Base-by-base conservation (phyloP, 2,329 filamentous ascomycete species). In the Pseudopyricularia cyperi region DNA sequence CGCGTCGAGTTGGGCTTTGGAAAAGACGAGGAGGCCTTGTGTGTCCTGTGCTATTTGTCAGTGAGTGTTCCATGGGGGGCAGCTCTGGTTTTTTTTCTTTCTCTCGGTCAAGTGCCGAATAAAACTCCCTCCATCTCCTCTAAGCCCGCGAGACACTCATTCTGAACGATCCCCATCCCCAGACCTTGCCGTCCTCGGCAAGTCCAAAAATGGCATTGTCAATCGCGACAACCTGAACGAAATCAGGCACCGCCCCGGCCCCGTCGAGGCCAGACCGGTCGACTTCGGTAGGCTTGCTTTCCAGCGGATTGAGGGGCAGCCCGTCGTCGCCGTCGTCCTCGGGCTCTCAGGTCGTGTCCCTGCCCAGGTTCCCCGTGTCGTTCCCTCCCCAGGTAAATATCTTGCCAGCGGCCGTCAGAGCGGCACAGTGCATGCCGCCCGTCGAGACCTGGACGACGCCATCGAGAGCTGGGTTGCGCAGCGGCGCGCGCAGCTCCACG, bases 351-450 rank as follows among this genome's bases (percentile, higher is more conserved):
- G 68, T 65, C 2, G 80, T 83, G 56, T 80, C 73, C 58, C 82
- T 71, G 32, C 82, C 82, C 48, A 86, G 71, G 12, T 82, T 80
- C 53, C 79, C 79, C 57, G 82, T 75, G 61, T 86, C 82, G 61
- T 85, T 85, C 53, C 85, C 82, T 54, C 82, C 82, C 82, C 82
- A 86, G 22, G 80, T 83, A 49, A 82, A 68, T 57, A 86, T 79
- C 62, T 77, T 76, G 65, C 82, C 82, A 62, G 85, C 79, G 57
- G 78, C 71, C 26, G 82, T 85, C 50, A 86, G 66, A 14, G 80
- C 82, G 55, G 82, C 68, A 51, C 73, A 75, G 65, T 86, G 82
- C 82, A 86, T 85, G 44, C 82, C 82, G 53, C 82, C 82, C 48
- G 77, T 72, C 53, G 79, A 79, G 52, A 85, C 63, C 60, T 78